A percentile compares a stretch with the other conserved stretches of the same genome.
phyloP scores from a whole-genome alignment of 1,284 basidiomycete genomes.

The Ceratobasidium sp. region DNA sequence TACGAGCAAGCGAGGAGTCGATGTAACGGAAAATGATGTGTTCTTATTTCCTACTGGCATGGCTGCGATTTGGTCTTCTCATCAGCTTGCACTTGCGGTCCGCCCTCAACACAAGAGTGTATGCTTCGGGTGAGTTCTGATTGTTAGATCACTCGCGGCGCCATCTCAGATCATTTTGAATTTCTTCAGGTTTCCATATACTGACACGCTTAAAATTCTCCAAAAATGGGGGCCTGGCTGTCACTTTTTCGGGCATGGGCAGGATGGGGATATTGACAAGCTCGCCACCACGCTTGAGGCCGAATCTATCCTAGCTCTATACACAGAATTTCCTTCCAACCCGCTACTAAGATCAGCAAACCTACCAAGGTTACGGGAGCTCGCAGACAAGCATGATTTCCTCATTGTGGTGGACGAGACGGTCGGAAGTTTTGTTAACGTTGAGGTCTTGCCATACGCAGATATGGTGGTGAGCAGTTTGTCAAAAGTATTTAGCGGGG shows the following conservation, averaged over 20 bases:
- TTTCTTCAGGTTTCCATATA: slow-evolving; percentile 85
- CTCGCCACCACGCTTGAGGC: slow-evolving; percentile 56
- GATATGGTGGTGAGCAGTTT: slow-evolving; percentile 95
- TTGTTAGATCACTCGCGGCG: slow-evolving; percentile 10
- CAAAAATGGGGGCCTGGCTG: slow-evolving; percentile 98
- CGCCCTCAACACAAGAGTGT: slow-evolving; percentile 73
- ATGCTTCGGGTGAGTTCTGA: slow-evolving; percentile 83
- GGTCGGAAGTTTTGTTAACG: slow-evolving; percentile 95
- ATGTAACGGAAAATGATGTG: slow-evolving; percentile 83
- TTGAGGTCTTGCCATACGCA: slow-evolving; percentile 87
- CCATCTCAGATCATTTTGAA: not conserved
- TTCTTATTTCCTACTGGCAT: slow-evolving; percentile 89
- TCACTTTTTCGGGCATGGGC: slow-evolving; percentile 86
- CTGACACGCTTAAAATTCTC: slow-evolving; percentile 95
- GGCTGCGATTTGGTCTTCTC: slow-evolving; percentile 92
- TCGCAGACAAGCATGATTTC: slow-evolving; percentile 91
- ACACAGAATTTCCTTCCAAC: slow-evolving; percentile 94
- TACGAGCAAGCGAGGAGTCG: slow-evolving; percentile 49
- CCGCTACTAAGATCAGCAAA: slow-evolving; percentile 88
- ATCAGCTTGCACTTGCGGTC: slow-evolving; percentile 71
- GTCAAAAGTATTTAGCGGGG: slow-evolving; percentile 95
- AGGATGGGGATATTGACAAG: slow-evolving; percentile 75
- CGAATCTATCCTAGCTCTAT: slow-evolving; percentile 64
- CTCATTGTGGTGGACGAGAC: slow-evolving; percentile 94
- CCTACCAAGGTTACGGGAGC: slow-evolving; percentile 73